Conservation (phyloP, 169 alveolate species). For the Plasmodium knowlesi region DNA sequence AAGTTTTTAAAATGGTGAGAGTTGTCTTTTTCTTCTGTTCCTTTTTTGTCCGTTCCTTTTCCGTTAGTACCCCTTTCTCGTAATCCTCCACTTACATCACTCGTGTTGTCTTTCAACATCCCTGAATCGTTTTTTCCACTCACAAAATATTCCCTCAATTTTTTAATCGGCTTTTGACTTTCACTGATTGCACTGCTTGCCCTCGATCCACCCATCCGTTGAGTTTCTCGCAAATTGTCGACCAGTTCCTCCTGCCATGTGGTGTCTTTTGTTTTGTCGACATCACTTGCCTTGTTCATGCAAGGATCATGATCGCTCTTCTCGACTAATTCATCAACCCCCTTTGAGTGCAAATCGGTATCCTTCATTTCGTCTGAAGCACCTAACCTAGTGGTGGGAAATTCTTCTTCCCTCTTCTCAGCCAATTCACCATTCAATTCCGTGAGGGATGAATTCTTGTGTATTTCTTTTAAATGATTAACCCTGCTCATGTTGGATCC, state of each 20-base stretch:
- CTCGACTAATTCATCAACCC: neutral
- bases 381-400: neutral
- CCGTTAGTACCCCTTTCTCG: neutral
- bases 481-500: neutral
- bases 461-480: neutral
- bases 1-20: conserved; percentile 10
- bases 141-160: conserved; percentile 28
- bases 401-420: neutral
- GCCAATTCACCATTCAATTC: neutral
- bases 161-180: conserved; percentile 20
- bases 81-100: neutral
- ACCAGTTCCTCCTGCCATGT: neutral
- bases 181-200: neutral
- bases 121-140: neutral
- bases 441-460: neutral
- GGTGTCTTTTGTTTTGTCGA: neutral
- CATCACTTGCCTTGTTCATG: neutral
- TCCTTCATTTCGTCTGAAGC: neutral
- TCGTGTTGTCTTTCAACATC: neutral
- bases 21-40: neutral
- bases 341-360: neutral
- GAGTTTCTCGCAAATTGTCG: neutral
- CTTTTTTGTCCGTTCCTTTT: neutral
- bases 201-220: neutral
- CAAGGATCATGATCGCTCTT: neutral